Evolutionary conservation across 2,329 filamentous ascomycete species (phyloP).

Genomic region (Diaporthe australafricana): DNA sequence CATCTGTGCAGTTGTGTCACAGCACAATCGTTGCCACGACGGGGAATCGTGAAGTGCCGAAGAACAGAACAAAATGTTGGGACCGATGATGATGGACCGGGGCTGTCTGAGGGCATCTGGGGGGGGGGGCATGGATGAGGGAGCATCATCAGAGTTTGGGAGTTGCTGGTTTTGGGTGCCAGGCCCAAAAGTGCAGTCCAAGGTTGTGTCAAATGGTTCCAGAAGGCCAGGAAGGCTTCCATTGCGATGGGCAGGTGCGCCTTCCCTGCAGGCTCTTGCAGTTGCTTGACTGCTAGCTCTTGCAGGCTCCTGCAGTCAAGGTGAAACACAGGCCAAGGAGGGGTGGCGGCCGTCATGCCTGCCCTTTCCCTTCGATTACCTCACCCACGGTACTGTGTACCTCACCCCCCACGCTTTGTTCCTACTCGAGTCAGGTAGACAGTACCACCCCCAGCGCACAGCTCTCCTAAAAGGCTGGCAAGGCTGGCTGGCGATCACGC

Average conservation of each 20-base stretch:
- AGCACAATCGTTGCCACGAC: neutral
- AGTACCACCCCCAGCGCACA: neutral
- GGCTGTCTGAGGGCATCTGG: neutral
- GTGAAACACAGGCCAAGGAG: conserved; percentile 34
- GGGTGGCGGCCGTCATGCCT: conserved; percentile 5
- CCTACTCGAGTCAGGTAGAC: neutral
- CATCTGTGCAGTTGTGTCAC: neutral
- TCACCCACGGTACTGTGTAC: neutral
- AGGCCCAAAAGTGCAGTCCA: neutral
- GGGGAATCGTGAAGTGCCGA: conserved; percentile 17
- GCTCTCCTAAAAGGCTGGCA: conserved; percentile 2
- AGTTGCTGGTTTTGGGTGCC: neutral
- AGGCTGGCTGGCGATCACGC: conserved; percentile 26
- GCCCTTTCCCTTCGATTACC: neutral
- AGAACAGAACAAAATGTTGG: neutral
- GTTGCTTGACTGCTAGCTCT: neutral
- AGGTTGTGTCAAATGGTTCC: conserved; percentile 30
- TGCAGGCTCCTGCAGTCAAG: conserved; percentile 10
- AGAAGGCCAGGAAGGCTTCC: conserved; percentile 36
- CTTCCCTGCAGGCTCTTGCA: neutral
- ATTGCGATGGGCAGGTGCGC: neutral
- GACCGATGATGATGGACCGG: conserved; percentile 1
- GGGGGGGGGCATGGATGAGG: neutral
- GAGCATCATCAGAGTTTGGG: neutral
- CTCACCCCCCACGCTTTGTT: neutral